Conservation (phyloP, 2,329 filamentous ascomycete species). For the Nannizziopsis barbatae region DNA sequence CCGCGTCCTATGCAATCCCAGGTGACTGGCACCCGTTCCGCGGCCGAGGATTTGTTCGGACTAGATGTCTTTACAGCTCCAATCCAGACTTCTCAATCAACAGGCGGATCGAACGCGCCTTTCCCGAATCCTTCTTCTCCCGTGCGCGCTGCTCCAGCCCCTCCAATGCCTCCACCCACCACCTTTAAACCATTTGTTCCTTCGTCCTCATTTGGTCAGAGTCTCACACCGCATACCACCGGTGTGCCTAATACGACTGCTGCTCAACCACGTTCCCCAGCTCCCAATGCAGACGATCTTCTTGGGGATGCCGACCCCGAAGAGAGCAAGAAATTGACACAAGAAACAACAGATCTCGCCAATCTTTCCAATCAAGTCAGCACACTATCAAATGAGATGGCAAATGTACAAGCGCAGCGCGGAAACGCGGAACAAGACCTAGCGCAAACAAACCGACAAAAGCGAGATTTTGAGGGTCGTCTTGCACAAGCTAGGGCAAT, state of each 20-base stretch:
- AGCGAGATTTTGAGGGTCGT: slow-evolving; percentile 83
- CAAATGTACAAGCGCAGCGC: slow-evolving; percentile 78
- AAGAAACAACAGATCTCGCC: slow-evolving; percentile 82
- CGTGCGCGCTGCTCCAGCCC: slow-evolving; percentile 24
- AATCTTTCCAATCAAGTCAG: slow-evolving; percentile 95
- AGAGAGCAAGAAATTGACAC: slow-evolving; percentile 74
- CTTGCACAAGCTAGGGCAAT: slow-evolving; percentile 73
- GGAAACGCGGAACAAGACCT: slow-evolving; percentile 69
- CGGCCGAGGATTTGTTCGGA: slow-evolving; percentile 86
- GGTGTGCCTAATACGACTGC: slow-evolving; percentile 43
- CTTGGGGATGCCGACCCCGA: slow-evolving; percentile 85
- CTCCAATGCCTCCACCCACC: slow-evolving; percentile 30
- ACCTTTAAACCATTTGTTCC: slow-evolving; percentile 86
- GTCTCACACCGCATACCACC: slow-evolving; percentile 63
- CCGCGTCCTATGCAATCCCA: slow-evolving; percentile 27
- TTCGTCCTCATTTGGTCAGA: slow-evolving; percentile 82
- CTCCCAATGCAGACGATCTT: slow-evolving; percentile 62
- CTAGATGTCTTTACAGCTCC: slow-evolving; percentile 62
- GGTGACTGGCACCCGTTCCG: slow-evolving; percentile 55
- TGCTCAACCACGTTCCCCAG: slow-evolving; percentile 30
- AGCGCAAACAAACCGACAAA: slow-evolving; percentile 69
- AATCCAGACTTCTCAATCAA: slow-evolving; percentile 53
- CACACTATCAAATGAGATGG: slow-evolving; percentile 83
- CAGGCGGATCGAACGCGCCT: slow-evolving; percentile 56
- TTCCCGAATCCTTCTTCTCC: slow-evolving; percentile 46